Percentiles rank a stretch among this genome's conserved stretches.
Conservation (phyloP, 148 eudicot species). For the Vaccinium macrocarpon region DNA sequence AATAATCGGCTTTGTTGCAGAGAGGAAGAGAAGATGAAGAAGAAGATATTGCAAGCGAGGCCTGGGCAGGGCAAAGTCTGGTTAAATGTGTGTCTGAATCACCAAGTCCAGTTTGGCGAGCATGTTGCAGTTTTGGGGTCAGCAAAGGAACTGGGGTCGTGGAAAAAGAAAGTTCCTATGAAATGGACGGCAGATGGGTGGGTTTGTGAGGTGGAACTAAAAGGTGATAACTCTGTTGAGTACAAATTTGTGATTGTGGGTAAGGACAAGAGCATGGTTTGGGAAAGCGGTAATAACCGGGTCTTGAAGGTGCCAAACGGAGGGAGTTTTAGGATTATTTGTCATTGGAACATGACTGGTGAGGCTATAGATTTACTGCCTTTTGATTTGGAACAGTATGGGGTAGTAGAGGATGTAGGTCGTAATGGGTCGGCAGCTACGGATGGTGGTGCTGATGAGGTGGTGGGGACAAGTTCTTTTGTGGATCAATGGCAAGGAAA, state of each 20-base stretch:
- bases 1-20: conserved; percentile 35
- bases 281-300: conserved; percentile 89
- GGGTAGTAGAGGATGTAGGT: conserved; percentile 26
- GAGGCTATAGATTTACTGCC: conserved; percentile 53
- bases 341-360: conserved; percentile 63
- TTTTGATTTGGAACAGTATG: conserved; percentile 32
- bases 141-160: conserved; percentile 67
- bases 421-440: conserved; percentile 39
- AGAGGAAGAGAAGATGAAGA: conserved; percentile 38
- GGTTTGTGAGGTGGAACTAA: conserved; percentile 57
- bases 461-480: conserved; percentile 58
- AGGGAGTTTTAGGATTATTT: conserved; percentile 59
- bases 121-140: conserved; percentile 70
- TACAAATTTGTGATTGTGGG: conserved; percentile 70
- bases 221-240: conserved; percentile 55
- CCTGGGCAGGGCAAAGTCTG: conserved; percentile 46
- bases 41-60: conserved; percentile 26
- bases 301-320: conserved; percentile 47
- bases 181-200: conserved; percentile 84
- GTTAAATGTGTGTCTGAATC: conserved; percentile 55
- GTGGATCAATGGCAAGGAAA: conserved; percentile 96
- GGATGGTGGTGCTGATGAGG: conserved; percentile 31
- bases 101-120: conserved; percentile 92
- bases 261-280: conserved; percentile 48
- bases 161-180: conserved; percentile 71